Base-by-base conservation (phyloP, 768 basidiomycete genomes). In the Amanita pallidorosea region DNA sequence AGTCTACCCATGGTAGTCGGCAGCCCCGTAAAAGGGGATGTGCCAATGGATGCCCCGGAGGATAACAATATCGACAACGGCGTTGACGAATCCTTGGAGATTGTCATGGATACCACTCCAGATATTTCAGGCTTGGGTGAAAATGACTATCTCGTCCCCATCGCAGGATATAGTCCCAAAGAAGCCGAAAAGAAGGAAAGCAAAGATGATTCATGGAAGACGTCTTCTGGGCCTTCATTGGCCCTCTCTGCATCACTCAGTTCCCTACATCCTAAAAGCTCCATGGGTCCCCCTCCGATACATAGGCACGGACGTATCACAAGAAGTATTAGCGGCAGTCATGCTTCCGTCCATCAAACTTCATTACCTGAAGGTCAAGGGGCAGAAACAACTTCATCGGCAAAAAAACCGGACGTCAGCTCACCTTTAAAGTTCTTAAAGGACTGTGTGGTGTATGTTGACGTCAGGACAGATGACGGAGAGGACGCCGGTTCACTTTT, bases 381-480 rank as follows among this genome's bases (percentile, higher is more conserved):
- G 57, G 69, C 65, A 0, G 65, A 63, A 17, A 65, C 47, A 27
- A 56, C 55, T 5, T 57, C 59, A 23, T 58, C 43, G n/a, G 60
- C 49, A 44, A 57, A 57, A 47, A 50, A 44, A 15, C 53, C 42
- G 31, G 45, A 20, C 25, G 7, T 1, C 47, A 55, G 38, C 50
- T 54, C 33, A 61, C 53, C 37, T 44, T 29, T 83, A 54, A 76
- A 75, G 45, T 72, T 85, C 33, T 68, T 94, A 53, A 80, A 81
- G 50, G 77, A 80, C 11, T 92, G 90, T 50, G 73, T 76, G 2
- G 81, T 91, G 7, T 93, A 88, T 58, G 90, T 94, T 44, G 92
- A 94, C 60, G 88, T 95, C 23, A 80, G 83, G 52, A 89, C 86
- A 0, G 88, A 89, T 48, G 81, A 85, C 49, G 85, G 88, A 1